Percentiles rank a stretch among this genome's conserved stretches.
Conservation (phyloP, 768 basidiomycete species). For the Cystofilobasidium macerans region DNA sequence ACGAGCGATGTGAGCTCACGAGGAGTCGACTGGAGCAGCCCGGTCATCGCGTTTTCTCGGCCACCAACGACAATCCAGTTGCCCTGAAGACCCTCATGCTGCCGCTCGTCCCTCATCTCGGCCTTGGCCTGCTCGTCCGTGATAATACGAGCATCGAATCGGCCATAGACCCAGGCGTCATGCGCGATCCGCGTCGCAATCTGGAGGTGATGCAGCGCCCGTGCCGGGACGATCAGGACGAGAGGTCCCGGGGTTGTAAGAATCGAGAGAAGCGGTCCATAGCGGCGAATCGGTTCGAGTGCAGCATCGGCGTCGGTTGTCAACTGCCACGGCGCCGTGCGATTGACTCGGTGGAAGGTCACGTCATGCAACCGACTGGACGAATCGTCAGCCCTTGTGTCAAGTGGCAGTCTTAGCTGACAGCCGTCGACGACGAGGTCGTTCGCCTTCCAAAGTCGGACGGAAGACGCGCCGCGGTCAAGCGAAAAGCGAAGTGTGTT, state of each 20-base stretch:
- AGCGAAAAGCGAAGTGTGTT: background rate
- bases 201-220: slow-evolving; percentile 34
- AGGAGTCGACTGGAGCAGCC: background rate
- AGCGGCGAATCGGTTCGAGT: slow-evolving; percentile 30
- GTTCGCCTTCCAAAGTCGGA: background rate
- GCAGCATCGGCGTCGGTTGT: too few relatives aligned
- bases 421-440: background rate
- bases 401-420: background rate
- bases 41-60: slow-evolving; percentile 30
- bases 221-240: slow-evolving; percentile 45
- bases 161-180: slow-evolving; percentile 56
- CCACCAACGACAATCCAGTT: slow-evolving; percentile 34
- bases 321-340: background rate
- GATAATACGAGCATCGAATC: slow-evolving; percentile 56
- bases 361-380: background rate
- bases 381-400: background rate
- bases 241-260: slow-evolving; percentile 50
- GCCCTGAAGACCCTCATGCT: slow-evolving; percentile 10
- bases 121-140: slow-evolving; percentile 40
- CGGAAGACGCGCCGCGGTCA: too few relatives aligned
- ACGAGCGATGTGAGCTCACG: background rate
- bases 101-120: background rate
- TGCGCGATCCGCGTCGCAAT: slow-evolving; percentile 59
- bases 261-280: slow-evolving; percentile 57
- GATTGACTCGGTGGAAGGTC: background rate